Conservation (phyloP, 768 basidiomycete species). For the Fomitopsis pulvina region DNA sequence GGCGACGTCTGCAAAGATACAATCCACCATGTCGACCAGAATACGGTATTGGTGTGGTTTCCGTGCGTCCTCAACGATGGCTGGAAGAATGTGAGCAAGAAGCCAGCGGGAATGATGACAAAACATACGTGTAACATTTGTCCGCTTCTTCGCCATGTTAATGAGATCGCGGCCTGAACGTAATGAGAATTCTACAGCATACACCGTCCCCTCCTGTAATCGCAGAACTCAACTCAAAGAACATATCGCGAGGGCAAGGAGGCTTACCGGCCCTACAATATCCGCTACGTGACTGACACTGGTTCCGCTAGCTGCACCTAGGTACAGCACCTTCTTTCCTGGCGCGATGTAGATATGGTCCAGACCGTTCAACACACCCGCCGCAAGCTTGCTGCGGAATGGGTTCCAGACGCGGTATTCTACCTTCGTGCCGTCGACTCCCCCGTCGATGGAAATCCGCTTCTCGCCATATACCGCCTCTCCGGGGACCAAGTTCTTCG, state of each 20-base stretch:
- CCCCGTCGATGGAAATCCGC: slow-evolving; percentile 80
- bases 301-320: slow-evolving; percentile 96
- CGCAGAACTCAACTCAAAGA: slow-evolving; percentile 9
- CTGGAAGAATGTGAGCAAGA: slow-evolving; percentile 29
- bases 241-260: slow-evolving; percentile 3
- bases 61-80: slow-evolving; percentile 97
- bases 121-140: slow-evolving; percentile 92
- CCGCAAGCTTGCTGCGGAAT: slow-evolving; percentile 94
- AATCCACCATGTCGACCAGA: slow-evolving; percentile 92
- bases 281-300: slow-evolving; percentile 99
- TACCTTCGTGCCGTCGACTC: slow-evolving; percentile 73
- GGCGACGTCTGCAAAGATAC: slow-evolving; percentile 96
- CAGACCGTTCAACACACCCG: slow-evolving; percentile 92
- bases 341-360: slow-evolving; percentile 91
- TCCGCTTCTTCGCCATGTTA: slow-evolving; percentile 98
- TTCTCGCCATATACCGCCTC: slow-evolving; percentile 99
- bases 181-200: slow-evolving; percentile 97
- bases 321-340: slow-evolving; percentile 93
- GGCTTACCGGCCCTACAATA: slow-evolving; percentile 90
- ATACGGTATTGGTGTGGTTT: slow-evolving; percentile 96
- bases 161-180: slow-evolving; percentile 97
- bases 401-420: slow-evolving; percentile 99
- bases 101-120: neutral
- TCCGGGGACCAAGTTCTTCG: slow-evolving; percentile 95
- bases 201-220: slow-evolving; percentile 85